These are phyloP conservation scores for Vigna angularis DNA, from an alignment of 306 rosid genomes.

Conservation along the genomic window DNA sequence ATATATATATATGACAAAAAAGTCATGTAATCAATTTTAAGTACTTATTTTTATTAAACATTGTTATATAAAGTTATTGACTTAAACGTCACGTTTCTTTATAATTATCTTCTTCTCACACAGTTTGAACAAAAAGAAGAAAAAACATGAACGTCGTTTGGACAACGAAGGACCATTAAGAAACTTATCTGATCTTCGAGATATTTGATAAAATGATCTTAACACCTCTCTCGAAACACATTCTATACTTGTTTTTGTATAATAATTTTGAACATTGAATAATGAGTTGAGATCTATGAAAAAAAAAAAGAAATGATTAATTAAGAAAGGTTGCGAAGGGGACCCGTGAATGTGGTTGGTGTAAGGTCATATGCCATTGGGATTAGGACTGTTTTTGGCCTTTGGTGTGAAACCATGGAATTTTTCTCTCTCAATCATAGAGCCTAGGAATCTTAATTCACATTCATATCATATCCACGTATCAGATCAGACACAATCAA, in stretches of 20 bases:
- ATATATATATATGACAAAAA: too few species aligned
- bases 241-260: not conserved
- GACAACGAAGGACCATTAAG: too few species aligned
- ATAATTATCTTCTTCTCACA: too few species aligned
- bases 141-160: too few species aligned
- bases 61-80: fast-evolving
- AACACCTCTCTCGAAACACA: too few species aligned
- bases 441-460: conserved; percentile 19
- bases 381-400: conserved; percentile 23
- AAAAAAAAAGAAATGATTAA: not conserved
- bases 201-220: too few species aligned
- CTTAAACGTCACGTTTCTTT: too few species aligned
- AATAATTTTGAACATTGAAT: not conserved
- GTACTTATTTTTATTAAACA: too few species aligned
- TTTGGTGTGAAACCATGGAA: conserved; percentile 39
- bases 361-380: conserved; percentile 23
- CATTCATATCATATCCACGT: not conserved
- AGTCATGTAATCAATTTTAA: too few species aligned
- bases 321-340: not conserved
- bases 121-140: too few species aligned
- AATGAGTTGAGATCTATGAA: too few species aligned
- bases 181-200: too few species aligned
- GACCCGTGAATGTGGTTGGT: conserved; percentile 42
- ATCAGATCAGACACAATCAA: not conserved
- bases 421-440: conserved; percentile 29